Conservation (phyloP, 148 eudicot species). For the Drosera capensis region DNA sequence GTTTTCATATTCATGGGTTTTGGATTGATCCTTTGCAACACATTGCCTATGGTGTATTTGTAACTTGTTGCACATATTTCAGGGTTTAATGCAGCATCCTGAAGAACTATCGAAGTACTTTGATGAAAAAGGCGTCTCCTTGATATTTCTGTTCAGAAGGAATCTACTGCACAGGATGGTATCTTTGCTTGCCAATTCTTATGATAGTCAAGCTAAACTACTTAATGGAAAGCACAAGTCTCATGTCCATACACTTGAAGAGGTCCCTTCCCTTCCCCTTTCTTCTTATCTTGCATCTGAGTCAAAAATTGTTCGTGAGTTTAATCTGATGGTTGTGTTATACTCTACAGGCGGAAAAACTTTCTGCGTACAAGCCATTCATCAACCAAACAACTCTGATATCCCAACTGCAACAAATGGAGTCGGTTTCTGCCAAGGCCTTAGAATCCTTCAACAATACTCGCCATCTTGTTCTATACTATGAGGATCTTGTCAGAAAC, state of each 20-base stretch:
- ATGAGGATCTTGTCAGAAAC: slow-evolving; percentile 74
- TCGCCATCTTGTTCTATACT: slow-evolving; percentile 58
- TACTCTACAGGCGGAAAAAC: slow-evolving; percentile 81
- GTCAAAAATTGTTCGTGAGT: no score
- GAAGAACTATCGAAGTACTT: slow-evolving; percentile 64
- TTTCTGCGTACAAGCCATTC: slow-evolving; percentile 66
- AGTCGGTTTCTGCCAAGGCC: slow-evolving; percentile 31
- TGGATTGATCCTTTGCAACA: no score
- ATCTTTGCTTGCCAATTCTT: slow-evolving; percentile 68
- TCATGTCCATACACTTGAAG: slow-evolving; percentile 66
- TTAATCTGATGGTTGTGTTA: no score
- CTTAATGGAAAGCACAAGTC: slow-evolving; percentile 84
- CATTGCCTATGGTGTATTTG: no score
- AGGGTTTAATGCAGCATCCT: slow-evolving; percentile 78
- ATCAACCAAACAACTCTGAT: slow-evolving; percentile 46
- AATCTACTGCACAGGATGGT: slow-evolving; percentile 74
- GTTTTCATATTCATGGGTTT: no score
- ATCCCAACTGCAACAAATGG: slow-evolving; percentile 45
- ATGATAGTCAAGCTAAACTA: slow-evolving; percentile 55
- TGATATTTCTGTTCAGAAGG: slow-evolving; percentile 78
- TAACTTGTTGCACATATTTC: no score
- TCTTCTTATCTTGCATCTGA: background rate
- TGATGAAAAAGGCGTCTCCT: slow-evolving; percentile 56
- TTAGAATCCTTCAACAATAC: slow-evolving; percentile 51
- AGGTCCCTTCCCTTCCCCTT: slow-evolving; percentile 30